phyloP scores from a whole-genome alignment of 306 rosid genomes.

The Pyrus bretschneideri region DNA sequence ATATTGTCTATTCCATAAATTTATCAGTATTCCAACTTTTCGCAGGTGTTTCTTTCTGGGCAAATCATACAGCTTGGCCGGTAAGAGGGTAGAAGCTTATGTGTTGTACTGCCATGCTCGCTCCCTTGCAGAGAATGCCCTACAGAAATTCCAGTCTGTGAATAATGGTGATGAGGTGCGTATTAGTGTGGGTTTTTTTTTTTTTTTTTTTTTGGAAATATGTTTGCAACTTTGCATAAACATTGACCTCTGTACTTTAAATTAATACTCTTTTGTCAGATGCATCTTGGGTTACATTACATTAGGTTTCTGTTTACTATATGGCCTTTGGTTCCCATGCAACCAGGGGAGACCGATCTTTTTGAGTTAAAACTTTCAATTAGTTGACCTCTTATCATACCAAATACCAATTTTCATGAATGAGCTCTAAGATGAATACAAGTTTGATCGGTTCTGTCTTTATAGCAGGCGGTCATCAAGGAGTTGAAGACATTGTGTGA shows the following conservation, averaged over 20 bases:
- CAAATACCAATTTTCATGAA: background rate
- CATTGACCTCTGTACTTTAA: background rate
- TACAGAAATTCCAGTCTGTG: constrained; percentile 20
- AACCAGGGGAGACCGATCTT: background rate
- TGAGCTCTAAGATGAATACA: background rate
- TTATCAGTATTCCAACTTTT: constrained; percentile 10
- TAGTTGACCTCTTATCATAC: background rate
- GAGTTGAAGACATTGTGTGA: constrained; percentile 41
- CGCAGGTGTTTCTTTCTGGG: constrained; percentile 90
- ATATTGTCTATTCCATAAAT: background rate
- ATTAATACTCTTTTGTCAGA: background rate
- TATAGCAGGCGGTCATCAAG: constrained; percentile 26
- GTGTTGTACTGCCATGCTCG: constrained; percentile 67
- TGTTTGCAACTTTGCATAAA: background rate
- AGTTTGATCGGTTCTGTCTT: background rate
- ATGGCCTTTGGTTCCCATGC: background rate
- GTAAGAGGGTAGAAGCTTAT: constrained; percentile 89
- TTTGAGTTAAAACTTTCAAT: background rate
- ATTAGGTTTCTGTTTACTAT: background rate
- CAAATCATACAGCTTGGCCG: constrained; percentile 85
- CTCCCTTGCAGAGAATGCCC: constrained; percentile 38
- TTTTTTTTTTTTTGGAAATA: background rate
- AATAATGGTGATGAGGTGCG: constrained; percentile 29
- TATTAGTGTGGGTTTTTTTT: background rate
- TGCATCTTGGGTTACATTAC: background rate